Conservation (phyloP, 140 eudicot genomes). For the Cichorium intybus region DNA sequence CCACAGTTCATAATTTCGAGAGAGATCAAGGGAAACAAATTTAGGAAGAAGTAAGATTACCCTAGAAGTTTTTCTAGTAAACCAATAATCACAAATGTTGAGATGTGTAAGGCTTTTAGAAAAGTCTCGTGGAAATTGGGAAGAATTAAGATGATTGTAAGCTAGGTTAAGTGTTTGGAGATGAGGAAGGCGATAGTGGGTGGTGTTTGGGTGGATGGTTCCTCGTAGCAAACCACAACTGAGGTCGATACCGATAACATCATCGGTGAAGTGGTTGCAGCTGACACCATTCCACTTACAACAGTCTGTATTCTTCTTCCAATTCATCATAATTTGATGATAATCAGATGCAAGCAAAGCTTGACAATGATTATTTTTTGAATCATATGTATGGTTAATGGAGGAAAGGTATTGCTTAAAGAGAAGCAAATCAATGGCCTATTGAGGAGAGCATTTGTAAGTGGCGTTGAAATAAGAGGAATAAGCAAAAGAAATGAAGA, state of each 20-base stretch:
- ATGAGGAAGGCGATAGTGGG: conserved; percentile 34
- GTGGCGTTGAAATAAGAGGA: background rate
- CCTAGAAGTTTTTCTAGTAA: conserved; percentile 14
- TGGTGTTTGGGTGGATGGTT: conserved; percentile 26
- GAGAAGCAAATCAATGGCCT: too few species aligned
- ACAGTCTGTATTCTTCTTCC: too few species aligned
- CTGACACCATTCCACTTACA: too few species aligned
- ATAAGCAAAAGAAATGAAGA: background rate
- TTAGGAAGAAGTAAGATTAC: conserved; percentile 8
- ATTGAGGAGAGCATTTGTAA: too few species aligned
- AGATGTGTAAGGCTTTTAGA: conserved; percentile 31
- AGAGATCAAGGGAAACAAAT: conserved; percentile 33
- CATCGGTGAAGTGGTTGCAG: too few species aligned
- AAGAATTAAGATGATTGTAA: conserved; percentile 17
- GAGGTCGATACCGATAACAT: conserved; percentile 31
- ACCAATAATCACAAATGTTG: conserved; percentile 12
- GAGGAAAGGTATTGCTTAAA: conserved; percentile 24
- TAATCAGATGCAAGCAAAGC: background rate
- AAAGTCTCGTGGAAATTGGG: conserved; percentile 15
- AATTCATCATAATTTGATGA: conserved; percentile 25
- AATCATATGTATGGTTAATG: background rate
- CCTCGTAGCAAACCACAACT: conserved; percentile 34
- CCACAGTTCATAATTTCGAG: too few species aligned
- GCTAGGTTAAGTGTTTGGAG: too few species aligned
- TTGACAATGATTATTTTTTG: background rate